Base-by-base conservation (phyloP, 1,284 basidiomycete species). In the Trichosporon inkin region DNA sequence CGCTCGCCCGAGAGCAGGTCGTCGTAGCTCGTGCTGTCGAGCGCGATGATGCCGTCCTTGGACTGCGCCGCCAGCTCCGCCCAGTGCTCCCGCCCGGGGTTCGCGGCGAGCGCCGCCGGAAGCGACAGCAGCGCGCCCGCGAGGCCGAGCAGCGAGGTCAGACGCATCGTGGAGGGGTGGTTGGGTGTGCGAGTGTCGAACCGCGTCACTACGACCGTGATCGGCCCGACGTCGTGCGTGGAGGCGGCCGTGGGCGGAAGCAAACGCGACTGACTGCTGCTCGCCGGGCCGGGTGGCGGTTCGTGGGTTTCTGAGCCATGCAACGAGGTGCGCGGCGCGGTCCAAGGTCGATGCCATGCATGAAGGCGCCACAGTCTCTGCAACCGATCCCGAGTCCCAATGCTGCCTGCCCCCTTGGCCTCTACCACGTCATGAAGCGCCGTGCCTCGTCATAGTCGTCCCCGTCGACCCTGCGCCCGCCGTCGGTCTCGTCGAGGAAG, bases 41-140 rank as follows among this genome's bases (percentile, higher is more conserved):
- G 86, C 65, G 82, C 85, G 77, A 96, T 88, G 70, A 93, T 73
- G 58, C 92, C 91, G 70, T 86, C 85, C 64, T 84, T 84, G 0
- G 76, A 70, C 34, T 84, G 81, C 1, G 83, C 80, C 16, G 91
- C 88, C 28, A 92, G 82, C 14, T 83, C 75, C 8, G 67, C 57
- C 72, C 75, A 78, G 55, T 74, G 67, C 3, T 60, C 58, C 28
- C 28, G 28, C 28, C 28, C 28, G 22, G 63, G 58, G 38, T 70
- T 63, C 22, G 65, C 58, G 7, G 74, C 71, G 52, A 64, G 55
- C 6, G 63, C 60, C 17, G 67, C 34, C 10, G 68, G 56, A 1
- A 69, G 56, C 10, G 68, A 54, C 0, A 69, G 56, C 4, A 32
- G 28, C 28, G 28, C 28, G 28, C 28, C 28, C 10, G 60, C 55